These are phyloP conservation scores for Fragaria nilgerrensis DNA, from an alignment of 306 rosid genomes.

Conservation along the genomic window DNA sequence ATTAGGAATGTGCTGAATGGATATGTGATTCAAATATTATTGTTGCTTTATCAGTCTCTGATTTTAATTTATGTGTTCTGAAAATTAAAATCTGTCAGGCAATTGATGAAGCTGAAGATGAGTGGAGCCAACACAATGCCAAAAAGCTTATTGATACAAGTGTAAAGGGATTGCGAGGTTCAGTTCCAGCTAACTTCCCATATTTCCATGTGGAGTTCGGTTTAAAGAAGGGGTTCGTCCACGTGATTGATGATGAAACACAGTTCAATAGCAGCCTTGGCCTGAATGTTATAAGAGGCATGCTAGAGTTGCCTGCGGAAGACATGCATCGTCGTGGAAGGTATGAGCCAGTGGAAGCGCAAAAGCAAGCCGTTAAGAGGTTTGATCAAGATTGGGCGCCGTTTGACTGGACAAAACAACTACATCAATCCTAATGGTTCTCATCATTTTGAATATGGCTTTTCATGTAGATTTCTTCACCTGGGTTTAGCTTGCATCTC, in stretches of 20 bases:
- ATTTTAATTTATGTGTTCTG: not conserved
- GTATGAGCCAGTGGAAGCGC: constrained; percentile 50
- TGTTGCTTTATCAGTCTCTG: not conserved
- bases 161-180: constrained; percentile 68
- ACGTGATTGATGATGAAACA: constrained; percentile 78
- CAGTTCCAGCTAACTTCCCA: constrained; percentile 75
- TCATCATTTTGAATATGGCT: not conserved
- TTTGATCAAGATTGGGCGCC: constrained; percentile 63
- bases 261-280: constrained; percentile 66
- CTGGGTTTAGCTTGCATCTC: not conserved
- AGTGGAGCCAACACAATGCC: constrained; percentile 93
- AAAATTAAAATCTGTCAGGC: constrained; percentile 43
- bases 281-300: constrained; percentile 80
- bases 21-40: not conserved
- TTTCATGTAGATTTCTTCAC: not conserved
- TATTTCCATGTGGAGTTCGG: constrained; percentile 90
- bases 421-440: constrained; percentile 26
- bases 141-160: constrained; percentile 83
- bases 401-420: constrained; percentile 84
- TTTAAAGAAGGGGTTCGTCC: constrained; percentile 72
- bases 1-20: not conserved
- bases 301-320: constrained; percentile 66
- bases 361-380: constrained; percentile 63
- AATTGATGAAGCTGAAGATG: constrained; percentile 90
- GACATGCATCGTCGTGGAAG: constrained; percentile 76